Percentiles rank a stretch among this genome's conserved stretches.
Evolutionary conservation across 2,329 filamentous ascomycete species (phyloP).

Genomic region (Colletotrichum orbiculare): DNA sequence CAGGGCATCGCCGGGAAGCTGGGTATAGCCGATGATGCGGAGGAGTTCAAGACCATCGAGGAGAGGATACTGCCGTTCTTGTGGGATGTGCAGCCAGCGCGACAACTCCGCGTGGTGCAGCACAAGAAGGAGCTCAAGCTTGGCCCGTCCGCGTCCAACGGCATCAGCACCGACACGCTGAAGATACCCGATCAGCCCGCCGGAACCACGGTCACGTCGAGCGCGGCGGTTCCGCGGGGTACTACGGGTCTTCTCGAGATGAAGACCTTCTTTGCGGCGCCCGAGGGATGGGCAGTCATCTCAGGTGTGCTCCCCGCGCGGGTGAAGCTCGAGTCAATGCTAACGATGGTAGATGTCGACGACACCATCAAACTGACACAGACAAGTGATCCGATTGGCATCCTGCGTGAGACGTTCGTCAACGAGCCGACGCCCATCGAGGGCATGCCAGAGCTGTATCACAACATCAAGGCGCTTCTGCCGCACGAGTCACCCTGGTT

Average conservation of each 20-base stretch:
- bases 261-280: conserved; percentile 79
- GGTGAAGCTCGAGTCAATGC: conserved; percentile 34
- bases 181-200: conserved; percentile 59
- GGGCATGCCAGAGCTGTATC: conserved; percentile 89
- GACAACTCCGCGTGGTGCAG: conserved; percentile 74
- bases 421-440: conserved; percentile 76
- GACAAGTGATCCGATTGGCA: conserved; percentile 82
- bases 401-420: conserved; percentile 85
- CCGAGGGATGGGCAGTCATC: conserved; percentile 85
- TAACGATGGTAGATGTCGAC: conserved; percentile 76
- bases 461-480: conserved; percentile 66
- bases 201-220: conserved; percentile 58
- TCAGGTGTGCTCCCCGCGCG: conserved; percentile 63
- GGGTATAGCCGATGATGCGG: conserved; percentile 71
- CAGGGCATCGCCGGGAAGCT: conserved; percentile 76
- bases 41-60: conserved; percentile 69
- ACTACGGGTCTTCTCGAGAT: conserved; percentile 68
- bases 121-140: conserved; percentile 62
- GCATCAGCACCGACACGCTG: conserved; percentile 75
- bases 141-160: conserved; percentile 77
- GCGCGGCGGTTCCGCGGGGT: conserved; percentile 62
- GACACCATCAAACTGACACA: conserved; percentile 95
- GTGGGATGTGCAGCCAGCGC: conserved; percentile 78
- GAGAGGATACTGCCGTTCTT: conserved; percentile 81
- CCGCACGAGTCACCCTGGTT: conserved; percentile 79